Evolutionary conservation across 2,329 filamentous ascomycete species (phyloP).

Genomic region (Penicillium italicum): DNA sequence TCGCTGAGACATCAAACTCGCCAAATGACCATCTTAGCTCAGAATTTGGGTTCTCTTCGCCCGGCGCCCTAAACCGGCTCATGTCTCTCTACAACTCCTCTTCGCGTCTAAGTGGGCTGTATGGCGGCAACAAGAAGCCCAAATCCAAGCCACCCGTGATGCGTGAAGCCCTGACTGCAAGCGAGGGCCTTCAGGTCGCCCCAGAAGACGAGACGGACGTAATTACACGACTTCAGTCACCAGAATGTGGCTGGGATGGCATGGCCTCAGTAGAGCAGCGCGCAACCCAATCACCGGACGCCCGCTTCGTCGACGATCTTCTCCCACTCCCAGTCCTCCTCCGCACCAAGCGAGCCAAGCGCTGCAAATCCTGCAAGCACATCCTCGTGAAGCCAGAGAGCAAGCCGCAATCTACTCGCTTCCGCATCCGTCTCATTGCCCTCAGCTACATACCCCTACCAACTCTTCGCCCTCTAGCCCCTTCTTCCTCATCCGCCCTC

Average conservation of each 20-base stretch:
- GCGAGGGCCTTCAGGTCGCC: slow-evolving; percentile 68
- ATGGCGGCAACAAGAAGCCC: slow-evolving; percentile 57
- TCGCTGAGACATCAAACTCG: slow-evolving; percentile 59
- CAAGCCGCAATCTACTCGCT: slow-evolving; percentile 83
- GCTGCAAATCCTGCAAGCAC: slow-evolving; percentile 86
- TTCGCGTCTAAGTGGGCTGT: slow-evolving; percentile 53
- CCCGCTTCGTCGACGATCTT: slow-evolving; percentile 68
- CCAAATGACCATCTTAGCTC: slow-evolving; percentile 53
- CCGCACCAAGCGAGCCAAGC: slow-evolving; percentile 88
- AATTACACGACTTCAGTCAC: slow-evolving; percentile 57
- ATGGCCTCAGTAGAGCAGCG: slow-evolving; percentile 57
- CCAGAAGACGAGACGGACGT: slow-evolving; percentile 57
- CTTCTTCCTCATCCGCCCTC: slow-evolving; percentile 26
- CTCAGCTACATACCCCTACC: slow-evolving; percentile 83
- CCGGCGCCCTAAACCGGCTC: slow-evolving; percentile 77
- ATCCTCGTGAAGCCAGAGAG: slow-evolving; percentile 92
- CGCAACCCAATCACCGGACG: slow-evolving; percentile 47
- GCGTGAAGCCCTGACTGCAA: slow-evolving; percentile 68
- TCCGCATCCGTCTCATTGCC: slow-evolving; percentile 88
- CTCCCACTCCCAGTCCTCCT: slow-evolving; percentile 79
- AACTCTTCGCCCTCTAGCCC: slow-evolving; percentile 59
- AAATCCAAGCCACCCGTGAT: slow-evolving; percentile 68
- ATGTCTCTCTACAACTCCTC: slow-evolving; percentile 78
- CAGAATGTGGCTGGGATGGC: slow-evolving; percentile 58
- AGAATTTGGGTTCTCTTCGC: slow-evolving; percentile 60